phyloP scores from a whole-genome alignment of 2,329 filamentous ascomycete species.

The Fusarium mundagurra region DNA sequence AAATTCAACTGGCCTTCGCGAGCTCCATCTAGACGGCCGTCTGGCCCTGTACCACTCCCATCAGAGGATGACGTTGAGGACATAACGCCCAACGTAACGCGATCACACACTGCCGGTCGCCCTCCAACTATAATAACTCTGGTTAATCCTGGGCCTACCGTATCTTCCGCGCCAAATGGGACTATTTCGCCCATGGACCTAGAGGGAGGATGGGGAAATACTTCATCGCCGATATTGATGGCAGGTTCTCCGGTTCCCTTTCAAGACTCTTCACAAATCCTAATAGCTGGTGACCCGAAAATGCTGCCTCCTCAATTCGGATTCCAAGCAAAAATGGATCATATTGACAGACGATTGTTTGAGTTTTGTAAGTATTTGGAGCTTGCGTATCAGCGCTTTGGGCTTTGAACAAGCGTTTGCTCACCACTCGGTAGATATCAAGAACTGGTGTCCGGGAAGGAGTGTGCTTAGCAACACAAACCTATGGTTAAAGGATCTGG shows the following conservation, averaged over 20 bases:
- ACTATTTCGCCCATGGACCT: slow-evolving; percentile 16
- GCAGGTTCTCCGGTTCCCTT: slow-evolving; percentile 8
- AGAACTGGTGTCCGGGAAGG: slow-evolving; percentile 54
- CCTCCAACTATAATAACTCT: slow-evolving; percentile 13
- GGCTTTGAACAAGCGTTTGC: neutral
- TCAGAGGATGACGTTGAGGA: slow-evolving; percentile 29
- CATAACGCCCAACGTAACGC: slow-evolving; percentile 17
- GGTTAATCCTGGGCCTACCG: slow-evolving; percentile 8
- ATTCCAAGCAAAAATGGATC: slow-evolving; percentile 47
- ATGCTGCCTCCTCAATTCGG: slow-evolving; percentile 47
- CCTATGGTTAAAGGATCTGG: slow-evolving; percentile 53
- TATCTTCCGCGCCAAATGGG: neutral
- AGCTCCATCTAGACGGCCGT: slow-evolving; percentile 25
- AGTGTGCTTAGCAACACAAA: slow-evolving; percentile 52
- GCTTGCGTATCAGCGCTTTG: neutral
- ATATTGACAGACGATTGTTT: slow-evolving; percentile 47
- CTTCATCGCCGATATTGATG: slow-evolving; percentile 11
- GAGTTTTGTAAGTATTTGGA: slow-evolving; percentile 47
- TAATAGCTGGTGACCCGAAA: slow-evolving; percentile 32
- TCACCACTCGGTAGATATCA: slow-evolving; percentile 44
- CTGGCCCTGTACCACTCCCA: slow-evolving; percentile 6
- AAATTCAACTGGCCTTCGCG: slow-evolving; percentile 51
- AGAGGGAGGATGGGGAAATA: slow-evolving; percentile 9
- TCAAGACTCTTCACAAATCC: slow-evolving; percentile 14
- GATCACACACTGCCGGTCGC: neutral